Conservation (phyloP, 352 stramenopile species). For the Phytophthora ramorum region DNA sequence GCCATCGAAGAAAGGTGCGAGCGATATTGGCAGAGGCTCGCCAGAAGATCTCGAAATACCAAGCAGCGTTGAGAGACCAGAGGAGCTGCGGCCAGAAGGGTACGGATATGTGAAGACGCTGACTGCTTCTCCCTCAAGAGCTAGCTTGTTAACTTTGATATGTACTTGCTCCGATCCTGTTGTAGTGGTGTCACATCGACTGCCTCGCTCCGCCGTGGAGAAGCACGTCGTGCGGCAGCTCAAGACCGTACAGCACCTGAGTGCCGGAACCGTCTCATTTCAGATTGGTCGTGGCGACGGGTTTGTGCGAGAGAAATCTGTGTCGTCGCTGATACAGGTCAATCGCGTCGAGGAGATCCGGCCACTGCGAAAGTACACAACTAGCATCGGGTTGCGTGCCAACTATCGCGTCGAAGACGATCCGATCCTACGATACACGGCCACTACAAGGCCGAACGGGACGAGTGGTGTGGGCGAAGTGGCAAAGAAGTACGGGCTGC, state of each 20-base stretch:
- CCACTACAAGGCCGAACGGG: constrained; percentile 51
- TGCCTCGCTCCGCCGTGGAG: constrained; percentile 16
- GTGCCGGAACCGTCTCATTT: constrained; percentile 17
- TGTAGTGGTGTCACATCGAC: constrained; percentile 11
- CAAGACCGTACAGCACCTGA: constrained; percentile 7
- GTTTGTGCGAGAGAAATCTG: constrained; percentile 15
- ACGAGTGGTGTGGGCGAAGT: constrained; percentile 27
- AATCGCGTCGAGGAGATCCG: constrained; percentile 22
- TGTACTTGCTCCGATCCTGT: not conserved
- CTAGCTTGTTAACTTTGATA: constrained; percentile 12
- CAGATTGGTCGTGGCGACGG: constrained; percentile 25
- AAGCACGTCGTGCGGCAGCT: constrained; percentile 19
- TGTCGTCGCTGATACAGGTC: constrained; percentile 29
- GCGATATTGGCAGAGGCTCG: constrained; percentile 39
- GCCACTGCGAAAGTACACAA: constrained; percentile 36
- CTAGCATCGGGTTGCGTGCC: constrained; percentile 50
- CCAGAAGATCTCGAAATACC: constrained; percentile 32
- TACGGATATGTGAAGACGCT: constrained; percentile 4
- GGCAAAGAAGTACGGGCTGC: constrained; percentile 29
- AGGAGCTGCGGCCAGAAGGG: constrained; percentile 7
- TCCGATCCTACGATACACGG: constrained; percentile 65
- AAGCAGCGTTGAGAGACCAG: constrained; percentile 22
- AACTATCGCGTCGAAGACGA: constrained; percentile 66
- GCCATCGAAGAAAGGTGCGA: constrained; percentile 34
- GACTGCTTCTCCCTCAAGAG: not conserved